These are phyloP conservation scores for Umbelopsis sp. DNA, from an alignment of 192 early-diverging fungal genomes.

Conservation along the genomic window DNA sequence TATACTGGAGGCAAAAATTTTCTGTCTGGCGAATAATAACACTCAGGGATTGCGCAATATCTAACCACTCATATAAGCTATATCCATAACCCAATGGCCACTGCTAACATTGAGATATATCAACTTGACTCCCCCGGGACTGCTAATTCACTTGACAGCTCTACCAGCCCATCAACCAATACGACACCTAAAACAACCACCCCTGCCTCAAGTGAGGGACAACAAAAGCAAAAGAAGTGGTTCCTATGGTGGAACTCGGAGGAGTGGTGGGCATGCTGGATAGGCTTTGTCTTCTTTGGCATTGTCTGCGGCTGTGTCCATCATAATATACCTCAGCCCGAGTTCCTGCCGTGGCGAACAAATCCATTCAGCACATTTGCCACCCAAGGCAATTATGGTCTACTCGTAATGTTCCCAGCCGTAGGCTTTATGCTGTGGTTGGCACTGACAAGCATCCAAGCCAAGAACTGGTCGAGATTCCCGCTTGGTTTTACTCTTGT, in stretches of 20 bases:
- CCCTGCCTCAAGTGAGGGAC: background rate
- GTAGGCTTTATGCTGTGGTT: slow-evolving; percentile 51
- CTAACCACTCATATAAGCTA: background rate
- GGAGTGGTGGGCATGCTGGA: slow-evolving; percentile 63
- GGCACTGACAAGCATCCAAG: slow-evolving; percentile 35
- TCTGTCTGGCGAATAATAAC: background rate
- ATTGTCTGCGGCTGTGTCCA: slow-evolving; percentile 44
- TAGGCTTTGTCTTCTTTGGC: slow-evolving; percentile 54
- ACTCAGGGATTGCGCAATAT: background rate
- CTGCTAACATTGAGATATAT: background rate
- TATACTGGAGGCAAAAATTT: background rate
- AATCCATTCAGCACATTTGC: slow-evolving; percentile 54
- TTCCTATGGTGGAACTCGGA: slow-evolving; percentile 57
- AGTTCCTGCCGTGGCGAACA: slow-evolving; percentile 42
- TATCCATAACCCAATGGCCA: background rate
- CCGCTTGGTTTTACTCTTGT: slow-evolving; percentile 48
- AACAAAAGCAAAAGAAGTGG: slow-evolving; percentile 31
- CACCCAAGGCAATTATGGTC: slow-evolving; percentile 35
- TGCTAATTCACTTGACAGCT: slow-evolving; percentile 18
- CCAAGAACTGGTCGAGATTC: slow-evolving; percentile 41
- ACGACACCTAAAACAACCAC: background rate
- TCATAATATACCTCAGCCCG: slow-evolving; percentile 44
- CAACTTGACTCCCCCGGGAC: background rate
- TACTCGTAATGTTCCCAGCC: slow-evolving; percentile 48
- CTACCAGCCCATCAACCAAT: background rate